A percentile compares a stretch with the other conserved stretches of the same genome.
Evolutionary conservation across 139 green algal genomes (phyloP).

Genomic region (Pleodorina starrii): DNA sequence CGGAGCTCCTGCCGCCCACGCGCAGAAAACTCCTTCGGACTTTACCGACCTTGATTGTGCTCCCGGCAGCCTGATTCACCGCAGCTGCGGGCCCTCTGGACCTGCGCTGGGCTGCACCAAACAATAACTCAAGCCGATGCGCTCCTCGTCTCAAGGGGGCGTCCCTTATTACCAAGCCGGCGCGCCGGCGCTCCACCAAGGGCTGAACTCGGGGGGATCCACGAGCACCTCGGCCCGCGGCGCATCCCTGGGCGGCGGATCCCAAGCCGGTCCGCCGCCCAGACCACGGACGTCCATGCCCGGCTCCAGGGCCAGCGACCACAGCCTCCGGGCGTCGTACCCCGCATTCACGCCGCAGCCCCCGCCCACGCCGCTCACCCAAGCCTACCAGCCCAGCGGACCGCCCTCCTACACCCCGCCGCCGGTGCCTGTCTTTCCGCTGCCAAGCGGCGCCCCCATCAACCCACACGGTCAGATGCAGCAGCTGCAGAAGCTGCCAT

Average conservation of each 20-base stretch:
- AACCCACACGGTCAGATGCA: background rate
- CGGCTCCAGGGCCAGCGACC: background rate
- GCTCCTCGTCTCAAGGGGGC: background rate
- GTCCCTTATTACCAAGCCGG: slow-evolving; percentile 6
- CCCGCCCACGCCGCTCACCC: background rate
- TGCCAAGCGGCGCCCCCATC: background rate
- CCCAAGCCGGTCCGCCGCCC: background rate
- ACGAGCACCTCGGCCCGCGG: background rate
- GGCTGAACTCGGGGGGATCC: background rate
- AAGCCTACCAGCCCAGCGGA: background rate
- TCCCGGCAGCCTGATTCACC: background rate
- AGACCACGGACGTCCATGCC: background rate
- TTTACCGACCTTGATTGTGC: too few species aligned
- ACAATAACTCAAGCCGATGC: background rate
- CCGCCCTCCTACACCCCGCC: background rate
- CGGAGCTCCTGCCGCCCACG: too few species aligned
- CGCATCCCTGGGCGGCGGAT: too few species aligned
- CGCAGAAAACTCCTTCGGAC: too few species aligned
- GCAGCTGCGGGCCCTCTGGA: background rate
- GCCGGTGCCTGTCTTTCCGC: background rate
- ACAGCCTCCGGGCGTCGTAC: background rate
- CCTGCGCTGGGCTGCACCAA: background rate
- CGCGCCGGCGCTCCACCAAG: background rate
- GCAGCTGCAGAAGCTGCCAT: background rate
- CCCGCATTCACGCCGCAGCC: background rate